Percentiles rank a stretch among this genome's conserved stretches.
These are phyloP conservation scores for Fusarium bulbicola DNA, from an alignment of 2,329 filamentous ascomycete genomes.

Conservation along the genomic window DNA sequence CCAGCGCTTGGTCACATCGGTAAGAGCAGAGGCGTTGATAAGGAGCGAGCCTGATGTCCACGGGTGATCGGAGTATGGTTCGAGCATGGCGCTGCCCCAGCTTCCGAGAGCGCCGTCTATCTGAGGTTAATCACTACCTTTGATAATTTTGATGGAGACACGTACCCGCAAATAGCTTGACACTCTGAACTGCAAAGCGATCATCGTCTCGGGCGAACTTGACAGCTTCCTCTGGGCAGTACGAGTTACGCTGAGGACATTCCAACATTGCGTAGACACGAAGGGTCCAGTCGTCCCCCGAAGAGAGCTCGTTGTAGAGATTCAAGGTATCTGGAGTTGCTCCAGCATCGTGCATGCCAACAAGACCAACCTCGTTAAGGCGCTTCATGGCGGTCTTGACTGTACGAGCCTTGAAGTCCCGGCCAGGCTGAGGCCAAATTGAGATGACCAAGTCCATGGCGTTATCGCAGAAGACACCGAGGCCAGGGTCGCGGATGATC, in stretches of 20 bases:
- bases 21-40: conserved; percentile 69
- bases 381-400: conserved; percentile 68
- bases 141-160: neutral
- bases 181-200: conserved; percentile 66
- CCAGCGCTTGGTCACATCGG: conserved; percentile 65
- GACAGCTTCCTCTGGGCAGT: conserved; percentile 63
- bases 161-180: conserved; percentile 75
- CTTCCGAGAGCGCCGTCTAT: conserved; percentile 74
- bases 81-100: conserved; percentile 77
- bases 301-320: conserved; percentile 63
- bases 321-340: conserved; percentile 63
- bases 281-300: conserved; percentile 63
- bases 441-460: conserved; percentile 70
- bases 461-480: conserved; percentile 78
- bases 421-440: conserved; percentile 65
- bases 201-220: conserved; percentile 56
- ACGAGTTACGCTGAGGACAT: conserved; percentile 70
- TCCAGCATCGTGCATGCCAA: conserved; percentile 76
- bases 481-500: conserved; percentile 66
- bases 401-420: conserved; percentile 61
- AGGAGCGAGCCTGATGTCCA: conserved; percentile 71
- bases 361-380: conserved; percentile 71
- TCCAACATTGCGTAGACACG: conserved; percentile 76
- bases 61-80: conserved; percentile 72
- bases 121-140: neutral